A percentile compares a stretch with the other conserved stretches of the same genome.
These are phyloP conservation scores for Trichoderma sp. DNA, from an alignment of 2,329 filamentous ascomycete genomes.

Conservation along the genomic window DNA sequence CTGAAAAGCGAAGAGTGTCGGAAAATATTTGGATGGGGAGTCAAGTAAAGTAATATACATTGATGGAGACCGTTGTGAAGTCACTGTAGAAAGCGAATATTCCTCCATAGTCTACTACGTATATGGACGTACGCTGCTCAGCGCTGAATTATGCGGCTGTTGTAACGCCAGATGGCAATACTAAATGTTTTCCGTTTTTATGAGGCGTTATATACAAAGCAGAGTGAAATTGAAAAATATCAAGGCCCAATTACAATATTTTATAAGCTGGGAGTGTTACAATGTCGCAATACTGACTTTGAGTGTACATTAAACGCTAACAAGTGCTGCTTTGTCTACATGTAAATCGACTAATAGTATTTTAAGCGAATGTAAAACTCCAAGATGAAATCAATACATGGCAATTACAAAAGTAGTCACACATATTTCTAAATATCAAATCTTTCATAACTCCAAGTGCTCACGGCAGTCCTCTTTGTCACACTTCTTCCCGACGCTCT, in stretches of 20 bases:
- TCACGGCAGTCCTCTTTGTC: constrained; percentile 27
- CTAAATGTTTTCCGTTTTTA: too few relatives aligned
- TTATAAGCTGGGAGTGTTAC: background rate
- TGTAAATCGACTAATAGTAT: background rate
- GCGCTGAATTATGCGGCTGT: too few relatives aligned
- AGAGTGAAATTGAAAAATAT: background rate
- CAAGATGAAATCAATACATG: constrained; percentile 31
- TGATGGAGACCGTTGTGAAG: background rate
- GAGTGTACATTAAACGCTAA: background rate
- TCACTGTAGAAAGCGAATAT: too few relatives aligned
- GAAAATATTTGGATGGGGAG: background rate
- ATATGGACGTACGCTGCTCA: too few relatives aligned
- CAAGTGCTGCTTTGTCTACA: background rate
- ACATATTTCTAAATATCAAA: constrained; percentile 29
- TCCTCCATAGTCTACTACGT: too few relatives aligned
- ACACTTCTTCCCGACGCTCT: background rate
- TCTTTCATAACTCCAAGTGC: constrained; percentile 36
- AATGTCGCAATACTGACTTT: background rate
- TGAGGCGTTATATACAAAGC: background rate
- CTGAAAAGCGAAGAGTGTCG: background rate
- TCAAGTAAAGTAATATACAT: background rate
- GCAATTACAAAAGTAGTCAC: constrained; percentile 39
- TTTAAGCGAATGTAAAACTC: background rate
- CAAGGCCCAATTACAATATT: background rate
- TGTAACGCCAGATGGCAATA: too few relatives aligned